Base-by-base conservation (phyloP, 75 land plant genomes). In the Azolla pinnata region DNA sequence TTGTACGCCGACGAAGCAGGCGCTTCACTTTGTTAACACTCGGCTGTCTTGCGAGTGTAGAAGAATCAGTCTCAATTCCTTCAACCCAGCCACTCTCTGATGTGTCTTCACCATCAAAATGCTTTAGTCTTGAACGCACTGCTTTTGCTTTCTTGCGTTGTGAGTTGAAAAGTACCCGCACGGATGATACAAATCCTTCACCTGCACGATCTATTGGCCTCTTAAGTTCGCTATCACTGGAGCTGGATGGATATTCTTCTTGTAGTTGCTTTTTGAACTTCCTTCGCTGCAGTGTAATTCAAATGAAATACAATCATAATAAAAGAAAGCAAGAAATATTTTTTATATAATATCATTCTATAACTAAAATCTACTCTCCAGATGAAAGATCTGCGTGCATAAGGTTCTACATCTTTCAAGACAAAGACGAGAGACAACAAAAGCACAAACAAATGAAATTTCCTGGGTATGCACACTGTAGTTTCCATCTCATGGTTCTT, bases 171-270 rank as follows among this genome's bases (percentile, higher is more conserved):
- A 95, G 75, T 23, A 91, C 99, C 54, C 82, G 78, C 30, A 95
- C 77, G 44, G 90, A 86, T 25, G 96, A 86, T 33, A 95, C 99
- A 80, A 95, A 93, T n/a, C 99, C 91, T 68, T 93, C 98, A 27
- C 98, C 98, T 57, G 98, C 98, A 24, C 99, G 81, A 69, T 88
- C 98, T 73, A 62, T 71, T 16, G 76, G 86, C 24, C 75, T 81
- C 67, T 76, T 78, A 27, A 72, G 77, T 62, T 80, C 82, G 67
- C 90, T 89, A 63, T 95, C 99, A 62, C 90, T 83, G 31, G 93
- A 67, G 61, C 78, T 72, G 29, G 83, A 74, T 49, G 83, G 84
- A 66, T 79, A 69, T 17, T 80, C 78, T 62, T 69, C 78, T 49
- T 83, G 91, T 31, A 79, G 70, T 60, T 95, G 89, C 60, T 95